Base-by-base conservation (phyloP, 2,329 filamentous ascomycete genomes). In the Cladophialophora exuberans region DNA sequence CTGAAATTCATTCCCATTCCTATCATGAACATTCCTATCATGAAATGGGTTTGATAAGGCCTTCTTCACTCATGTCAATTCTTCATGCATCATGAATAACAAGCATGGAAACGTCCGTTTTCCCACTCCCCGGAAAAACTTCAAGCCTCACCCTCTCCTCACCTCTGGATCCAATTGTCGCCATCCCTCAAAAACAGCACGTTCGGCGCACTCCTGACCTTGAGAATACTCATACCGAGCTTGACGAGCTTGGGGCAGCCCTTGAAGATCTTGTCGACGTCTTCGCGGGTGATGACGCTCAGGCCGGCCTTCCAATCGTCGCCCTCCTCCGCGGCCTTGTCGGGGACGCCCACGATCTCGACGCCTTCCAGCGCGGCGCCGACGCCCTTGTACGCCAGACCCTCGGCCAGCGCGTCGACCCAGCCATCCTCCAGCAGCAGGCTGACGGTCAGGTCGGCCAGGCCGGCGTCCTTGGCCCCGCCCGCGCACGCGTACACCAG, bases 311-410 rank as follows among this genome's bases (percentile, higher is more conserved):
- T 53, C 49, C 49, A 52, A n/a, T 50, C 56, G 11, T 52, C 55
- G 13, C 22, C 52, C 20, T 54, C 54, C 18, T 44, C 50, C 30
- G 43, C 28, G 9, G 38, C 43, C 22, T 45, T 20, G 39, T 53
- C 52, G 7, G 62, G 62, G 9, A 63, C 62, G 5, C 60, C 62
- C 3, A 63, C 31, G 28, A 64, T 52, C 17, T 64, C 62, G 13
- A 64, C 25, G 3, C 59, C 49, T 30, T 64, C 62, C 18, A 64
- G 26, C 5, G 43, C 54, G 3, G 45, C 35, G 2, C 39, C 51
- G 13, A 53, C 55, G 11, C 46, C 56, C 5, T 54, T 42, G 11
- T 56, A 18, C 10, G 28, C 36, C 7, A 63, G 39, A 1, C 45
- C 61, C 9, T 48, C 23, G 17, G 59, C 52, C 28, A 63, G 36